A percentile compares a stretch with the other conserved stretches of the same genome.
Evolutionary conservation across 305 asterid species (phyloP).

Genomic region (Ruellia speciosa): DNA sequence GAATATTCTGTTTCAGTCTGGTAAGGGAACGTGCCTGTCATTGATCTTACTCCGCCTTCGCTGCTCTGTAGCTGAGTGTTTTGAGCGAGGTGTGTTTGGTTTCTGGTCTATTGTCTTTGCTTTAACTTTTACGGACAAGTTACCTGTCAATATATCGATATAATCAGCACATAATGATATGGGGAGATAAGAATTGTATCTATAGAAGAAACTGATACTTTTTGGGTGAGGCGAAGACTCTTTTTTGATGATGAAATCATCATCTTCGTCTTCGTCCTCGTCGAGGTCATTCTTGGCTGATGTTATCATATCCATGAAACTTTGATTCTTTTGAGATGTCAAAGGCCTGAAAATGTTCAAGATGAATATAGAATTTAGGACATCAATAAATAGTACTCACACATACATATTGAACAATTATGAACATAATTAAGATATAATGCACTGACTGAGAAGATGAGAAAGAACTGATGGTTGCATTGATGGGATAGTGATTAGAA

Average conservation of each 20-base stretch:
- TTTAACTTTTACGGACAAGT: slow-evolving; percentile 56
- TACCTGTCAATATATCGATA: slow-evolving; percentile 35
- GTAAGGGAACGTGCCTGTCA: slow-evolving; percentile 62
- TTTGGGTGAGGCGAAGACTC: slow-evolving; percentile 52
- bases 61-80: slow-evolving; percentile 98
- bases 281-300: slow-evolving; percentile 64
- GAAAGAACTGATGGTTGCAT: background rate
- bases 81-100: slow-evolving; percentile 92
- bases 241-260: slow-evolving; percentile 60
- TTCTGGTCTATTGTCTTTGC: slow-evolving; percentile 56
- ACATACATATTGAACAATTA: no score
- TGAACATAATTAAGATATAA: background rate
- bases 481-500: background rate
- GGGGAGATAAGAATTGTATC: background rate
- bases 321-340: slow-evolving; percentile 52
- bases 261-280: slow-evolving; percentile 78
- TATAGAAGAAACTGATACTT: slow-evolving; percentile 37
- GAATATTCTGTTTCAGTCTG: no score
- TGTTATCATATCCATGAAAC: slow-evolving; percentile 70
- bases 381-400: no score
- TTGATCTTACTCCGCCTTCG: slow-evolving; percentile 98
- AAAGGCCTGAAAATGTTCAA: slow-evolving; percentile 34
- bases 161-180: slow-evolving; percentile 9
- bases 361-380: background rate
- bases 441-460: background rate